Evolutionary conservation across 805 yeast species (phyloP).

Genomic region (Candida sakaeoensis): DNA sequence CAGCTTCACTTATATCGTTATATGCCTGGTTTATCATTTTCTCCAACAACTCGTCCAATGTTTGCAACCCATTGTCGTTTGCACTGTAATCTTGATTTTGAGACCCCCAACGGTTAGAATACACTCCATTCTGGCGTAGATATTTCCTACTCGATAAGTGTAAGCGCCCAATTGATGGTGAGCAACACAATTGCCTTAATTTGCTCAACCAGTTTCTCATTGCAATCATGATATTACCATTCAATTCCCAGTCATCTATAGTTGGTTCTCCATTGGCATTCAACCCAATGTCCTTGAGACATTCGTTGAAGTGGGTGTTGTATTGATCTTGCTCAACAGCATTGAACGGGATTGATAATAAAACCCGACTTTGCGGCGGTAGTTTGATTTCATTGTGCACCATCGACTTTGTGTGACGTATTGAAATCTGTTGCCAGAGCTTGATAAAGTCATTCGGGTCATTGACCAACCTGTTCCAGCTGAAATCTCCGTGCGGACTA

Average conservation of each 20-base stretch:
- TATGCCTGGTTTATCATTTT: constrained; percentile 59
- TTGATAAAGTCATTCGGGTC: constrained; percentile 26
- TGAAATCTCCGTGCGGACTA: constrained; percentile 32
- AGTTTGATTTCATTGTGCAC: constrained; percentile 72
- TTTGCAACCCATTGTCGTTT: constrained; percentile 21
- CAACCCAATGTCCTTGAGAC: constrained; percentile 53
- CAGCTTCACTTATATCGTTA: constrained; percentile 44
- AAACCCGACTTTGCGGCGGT: constrained; percentile 72
- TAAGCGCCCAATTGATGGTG: constrained; percentile 52
- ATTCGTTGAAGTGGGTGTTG: constrained; percentile 57
- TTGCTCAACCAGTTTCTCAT: constrained; percentile 68
- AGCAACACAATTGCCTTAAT: constrained; percentile 79
- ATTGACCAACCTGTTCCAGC: constrained; percentile 36
- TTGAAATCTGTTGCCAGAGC: constrained; percentile 52
- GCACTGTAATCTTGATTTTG: not conserved
- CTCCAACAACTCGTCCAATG: constrained; percentile 62
- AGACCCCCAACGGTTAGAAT: not conserved
- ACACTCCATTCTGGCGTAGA: constrained; percentile 14
- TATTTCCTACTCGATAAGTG: constrained; percentile 21
- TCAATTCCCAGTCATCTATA: constrained; percentile 46
- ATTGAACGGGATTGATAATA: constrained; percentile 71
- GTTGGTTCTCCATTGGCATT: constrained; percentile 50
- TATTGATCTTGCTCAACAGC: constrained; percentile 85
- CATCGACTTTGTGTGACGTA: constrained; percentile 83
- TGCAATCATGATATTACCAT: constrained; percentile 34